Evolutionary conservation across 2,329 filamentous ascomycete species (phyloP).

Genomic region (Cladorrhinum sp.): DNA sequence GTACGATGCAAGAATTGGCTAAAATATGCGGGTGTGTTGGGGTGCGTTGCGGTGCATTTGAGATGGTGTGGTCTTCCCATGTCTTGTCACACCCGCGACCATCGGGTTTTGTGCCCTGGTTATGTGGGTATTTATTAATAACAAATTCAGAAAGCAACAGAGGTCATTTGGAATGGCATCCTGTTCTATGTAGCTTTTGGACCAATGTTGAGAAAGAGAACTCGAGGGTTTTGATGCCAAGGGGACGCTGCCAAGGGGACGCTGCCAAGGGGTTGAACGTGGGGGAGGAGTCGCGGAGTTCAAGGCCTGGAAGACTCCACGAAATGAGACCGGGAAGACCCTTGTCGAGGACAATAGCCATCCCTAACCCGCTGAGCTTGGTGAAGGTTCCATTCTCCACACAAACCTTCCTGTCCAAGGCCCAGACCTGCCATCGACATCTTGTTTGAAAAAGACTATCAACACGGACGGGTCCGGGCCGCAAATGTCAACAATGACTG

Average conservation of each 20-base stretch:
- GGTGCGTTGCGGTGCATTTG: background rate
- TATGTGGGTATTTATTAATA: constrained; percentile 1
- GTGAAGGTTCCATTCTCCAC: background rate
- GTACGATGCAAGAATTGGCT: constrained; percentile 22
- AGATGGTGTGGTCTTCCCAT: background rate
- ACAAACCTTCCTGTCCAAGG: background rate
- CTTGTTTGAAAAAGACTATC: constrained; percentile 5
- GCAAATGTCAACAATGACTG: constrained; percentile 19
- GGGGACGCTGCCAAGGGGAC: background rate
- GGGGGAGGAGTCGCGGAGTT: background rate
- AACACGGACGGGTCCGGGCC: background rate
- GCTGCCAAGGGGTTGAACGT: background rate
- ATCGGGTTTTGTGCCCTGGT: background rate
- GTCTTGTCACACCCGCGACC: background rate
- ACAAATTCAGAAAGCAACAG: background rate
- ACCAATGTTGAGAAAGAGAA: no score
- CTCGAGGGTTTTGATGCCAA: background rate
- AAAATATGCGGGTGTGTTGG: constrained; percentile 10
- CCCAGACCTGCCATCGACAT: constrained; percentile 1
- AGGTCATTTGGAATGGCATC: background rate
- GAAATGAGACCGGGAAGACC: background rate
- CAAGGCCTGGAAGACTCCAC: background rate
- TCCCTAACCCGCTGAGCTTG: background rate
- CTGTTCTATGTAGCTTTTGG: no score
- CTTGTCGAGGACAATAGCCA: background rate